phyloP scores from a whole-genome alignment of 2,329 filamentous ascomycete genomes.

The Orbilia blumenaviensis region DNA sequence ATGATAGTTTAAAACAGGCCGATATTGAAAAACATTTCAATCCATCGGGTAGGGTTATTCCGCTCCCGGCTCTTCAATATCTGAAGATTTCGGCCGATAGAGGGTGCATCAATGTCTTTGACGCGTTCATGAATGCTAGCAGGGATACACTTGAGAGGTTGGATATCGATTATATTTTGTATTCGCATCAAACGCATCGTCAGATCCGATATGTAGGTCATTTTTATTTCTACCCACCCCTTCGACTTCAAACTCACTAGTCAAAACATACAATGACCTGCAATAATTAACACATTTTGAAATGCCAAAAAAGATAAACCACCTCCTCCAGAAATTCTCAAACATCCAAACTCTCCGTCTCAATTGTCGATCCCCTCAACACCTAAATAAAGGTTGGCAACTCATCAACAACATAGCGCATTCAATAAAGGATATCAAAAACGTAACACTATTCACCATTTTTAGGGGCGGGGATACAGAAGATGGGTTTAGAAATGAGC shows the following conservation, averaged over 20 bases:
- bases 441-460: not conserved
- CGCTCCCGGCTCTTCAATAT: not conserved
- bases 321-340: not conserved
- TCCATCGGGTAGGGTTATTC: not conserved
- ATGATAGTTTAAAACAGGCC: not conserved
- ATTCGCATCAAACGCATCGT: no score
- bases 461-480: no score
- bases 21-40: not conserved
- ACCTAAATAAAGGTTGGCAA: no score
- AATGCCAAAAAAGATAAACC: not conserved
- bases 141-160: not conserved
- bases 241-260: no score
- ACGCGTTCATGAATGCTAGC: not conserved
- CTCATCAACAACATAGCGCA: not conserved
- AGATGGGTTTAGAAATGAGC: no score
- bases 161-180: not conserved
- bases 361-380: not conserved
- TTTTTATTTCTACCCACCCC: no score
- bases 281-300: not conserved
- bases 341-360: conserved; percentile 1
- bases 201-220: no score
- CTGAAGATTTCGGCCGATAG: not conserved
- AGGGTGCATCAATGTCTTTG: not conserved
- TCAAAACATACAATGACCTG: not conserved
- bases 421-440: not conserved